phyloP scores from a whole-genome alignment of 2,329 filamentous ascomycete species.

The Tolypocladium cylindrosporum region DNA sequence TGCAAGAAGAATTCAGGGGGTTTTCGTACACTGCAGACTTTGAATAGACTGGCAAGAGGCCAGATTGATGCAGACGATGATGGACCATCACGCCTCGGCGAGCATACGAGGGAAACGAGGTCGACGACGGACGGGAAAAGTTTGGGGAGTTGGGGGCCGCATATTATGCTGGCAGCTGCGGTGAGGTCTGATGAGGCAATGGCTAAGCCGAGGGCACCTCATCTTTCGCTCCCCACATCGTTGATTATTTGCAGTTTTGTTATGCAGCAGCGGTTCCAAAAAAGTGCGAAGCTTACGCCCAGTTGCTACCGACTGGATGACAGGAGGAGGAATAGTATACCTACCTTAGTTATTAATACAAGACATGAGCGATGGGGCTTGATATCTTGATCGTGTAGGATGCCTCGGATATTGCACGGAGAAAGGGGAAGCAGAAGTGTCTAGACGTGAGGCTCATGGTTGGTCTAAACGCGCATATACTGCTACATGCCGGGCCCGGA shows the following conservation, averaged over 20 bases:
- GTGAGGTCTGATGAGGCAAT: neutral
- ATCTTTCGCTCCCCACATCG: neutral
- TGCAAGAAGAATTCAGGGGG: slow-evolving; percentile 98
- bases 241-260: neutral
- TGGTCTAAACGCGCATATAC: neutral
- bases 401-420: neutral
- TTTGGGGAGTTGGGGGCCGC: neutral
- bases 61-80: neutral
- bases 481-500: neutral
- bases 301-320: neutral
- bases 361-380: neutral
- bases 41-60: slow-evolving; percentile 37
- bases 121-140: neutral
- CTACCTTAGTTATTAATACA: neutral
- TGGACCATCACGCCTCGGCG: neutral
- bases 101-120: neutral
- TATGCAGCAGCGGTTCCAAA: neutral
- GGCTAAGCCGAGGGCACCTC: neutral
- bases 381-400: no score
- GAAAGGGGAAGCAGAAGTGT: neutral
- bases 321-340: neutral
- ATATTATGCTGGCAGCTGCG: neutral
- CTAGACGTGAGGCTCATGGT: neutral
- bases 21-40: slow-evolving; percentile 97
- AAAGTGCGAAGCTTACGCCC: neutral